phyloP scores from a whole-genome alignment of 352 stramenopile genomes.

The Saprolegnia diclina region DNA sequence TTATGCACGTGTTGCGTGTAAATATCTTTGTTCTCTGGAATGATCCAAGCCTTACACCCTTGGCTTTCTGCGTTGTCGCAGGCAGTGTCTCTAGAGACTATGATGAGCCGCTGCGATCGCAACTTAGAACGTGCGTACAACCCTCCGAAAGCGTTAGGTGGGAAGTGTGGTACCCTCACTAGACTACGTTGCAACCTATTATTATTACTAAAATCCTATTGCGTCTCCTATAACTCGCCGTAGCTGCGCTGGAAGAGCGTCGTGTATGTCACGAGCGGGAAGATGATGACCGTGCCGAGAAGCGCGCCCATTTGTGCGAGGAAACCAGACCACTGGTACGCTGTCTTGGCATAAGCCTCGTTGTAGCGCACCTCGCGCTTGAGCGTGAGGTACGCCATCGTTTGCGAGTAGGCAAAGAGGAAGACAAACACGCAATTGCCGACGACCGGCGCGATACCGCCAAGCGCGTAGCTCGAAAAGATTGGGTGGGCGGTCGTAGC shows the following conservation, averaged over 20 bases:
- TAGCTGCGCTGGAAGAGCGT: slow-evolving; percentile 11
- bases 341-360: slow-evolving; percentile 34
- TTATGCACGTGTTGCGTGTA: too few relatives aligned
- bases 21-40: too few relatives aligned
- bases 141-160: too few relatives aligned
- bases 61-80: too few relatives aligned
- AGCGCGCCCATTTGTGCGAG: slow-evolving; percentile 59
- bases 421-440: slow-evolving; percentile 51
- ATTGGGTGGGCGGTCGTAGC: slow-evolving; percentile 40
- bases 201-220: too few relatives aligned
- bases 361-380: slow-evolving; percentile 46
- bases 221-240: slow-evolving; percentile 7
- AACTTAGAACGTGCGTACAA: too few relatives aligned
- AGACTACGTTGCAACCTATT: too few relatives aligned
- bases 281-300: slow-evolving; percentile 49
- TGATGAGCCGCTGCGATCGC: too few relatives aligned
- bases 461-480: slow-evolving; percentile 35
- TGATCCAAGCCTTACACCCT: too few relatives aligned
- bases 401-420: slow-evolving; percentile 62
- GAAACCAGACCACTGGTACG: slow-evolving; percentile 71
- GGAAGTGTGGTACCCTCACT: too few relatives aligned
- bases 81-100: too few relatives aligned
- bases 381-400: slow-evolving; percentile 64
- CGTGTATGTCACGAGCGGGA: slow-evolving; percentile 43
- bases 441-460: slow-evolving; percentile 46